Percentiles rank a stretch among this genome's conserved stretches.
phyloP scores from a whole-genome alignment of 2,329 filamentous ascomycete genomes.

The Trichothecium roseum region DNA sequence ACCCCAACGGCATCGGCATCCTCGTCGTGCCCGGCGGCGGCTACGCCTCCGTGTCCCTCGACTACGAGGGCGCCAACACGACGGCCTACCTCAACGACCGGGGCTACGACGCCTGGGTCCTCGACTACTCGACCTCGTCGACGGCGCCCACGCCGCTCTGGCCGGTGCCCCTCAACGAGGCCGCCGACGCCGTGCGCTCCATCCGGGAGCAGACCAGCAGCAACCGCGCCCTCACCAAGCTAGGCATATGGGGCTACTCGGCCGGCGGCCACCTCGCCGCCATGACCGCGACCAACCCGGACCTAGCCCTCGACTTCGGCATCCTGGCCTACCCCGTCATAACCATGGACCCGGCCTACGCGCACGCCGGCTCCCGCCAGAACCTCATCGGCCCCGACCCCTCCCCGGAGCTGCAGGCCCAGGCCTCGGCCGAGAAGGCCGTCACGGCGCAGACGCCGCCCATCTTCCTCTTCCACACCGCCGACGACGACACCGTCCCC shows the following conservation, averaged over 20 bases:
- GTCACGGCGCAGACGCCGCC: conserved; percentile 15
- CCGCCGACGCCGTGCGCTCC: conserved; percentile 8
- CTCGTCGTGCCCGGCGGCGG: conserved; percentile 11
- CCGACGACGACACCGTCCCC: conserved; percentile 14
- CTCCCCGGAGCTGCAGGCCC: conserved; percentile 6
- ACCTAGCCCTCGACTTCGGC: conserved; percentile 10
- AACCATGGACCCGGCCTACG: conserved; percentile 8
- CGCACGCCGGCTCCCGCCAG: conserved; percentile 9
- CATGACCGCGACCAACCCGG: conserved; percentile 10
- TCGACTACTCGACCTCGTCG: conserved; percentile 9
- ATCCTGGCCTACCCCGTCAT: conserved; percentile 13
- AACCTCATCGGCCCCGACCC: conserved; percentile 11
- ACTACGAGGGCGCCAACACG: conserved; percentile 7
- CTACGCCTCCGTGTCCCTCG: conserved; percentile 8
- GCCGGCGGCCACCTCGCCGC: conserved; percentile 13
- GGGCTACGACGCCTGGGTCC: conserved; percentile 12
- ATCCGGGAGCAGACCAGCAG: conserved; percentile 10
- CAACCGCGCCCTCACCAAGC: conserved; percentile 8
- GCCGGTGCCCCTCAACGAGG: conserved; percentile 9
- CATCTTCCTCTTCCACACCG: conserved; percentile 23
- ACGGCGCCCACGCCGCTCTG: conserved; percentile 9
- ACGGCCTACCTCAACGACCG: conserved; percentile 7
- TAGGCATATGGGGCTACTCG: conserved; percentile 14
- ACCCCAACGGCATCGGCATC: conserved; percentile 6
- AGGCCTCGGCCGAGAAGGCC: conserved; percentile 14